Base-by-base conservation (phyloP, 2,329 filamentous ascomycete genomes). In the Elsinoe fawcettii region DNA sequence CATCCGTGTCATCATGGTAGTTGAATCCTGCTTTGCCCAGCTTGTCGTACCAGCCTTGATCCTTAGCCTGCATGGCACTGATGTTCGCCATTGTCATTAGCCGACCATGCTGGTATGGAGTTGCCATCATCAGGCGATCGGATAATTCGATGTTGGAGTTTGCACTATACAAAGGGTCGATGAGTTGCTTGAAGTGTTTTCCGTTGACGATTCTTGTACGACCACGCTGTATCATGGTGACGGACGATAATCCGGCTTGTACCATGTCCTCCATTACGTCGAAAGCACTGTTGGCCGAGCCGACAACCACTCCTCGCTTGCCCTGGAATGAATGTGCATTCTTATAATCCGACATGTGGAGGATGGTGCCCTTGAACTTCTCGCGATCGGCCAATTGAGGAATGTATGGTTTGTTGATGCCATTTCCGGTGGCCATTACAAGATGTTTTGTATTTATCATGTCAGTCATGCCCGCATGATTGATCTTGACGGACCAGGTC, bases 151-250 rank as follows among this genome's bases (percentile, higher is more conserved):
- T 34, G 9, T 60, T 69, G 3, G 23, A 34, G 16, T 55, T 22
- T 1, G 25, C 39, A n/a, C 58, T 58, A 44, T 63, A 67, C 66
- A 72, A 34, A 1, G 36, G 32, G 25, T 54, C 51, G 2, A 20
- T 37, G 23, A 54, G 30, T n/a, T 3, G 9, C 8, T 37, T 36
- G 34, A 54, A 37, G 22, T 54, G 32, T 23, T 41, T 25, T 22
- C 23, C 34, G 14, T 27, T 25, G 16, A 23, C 12, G 30, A 54
- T 22, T 12, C 32, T 23, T 18, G 76, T 78, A 11, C 66, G 69
- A 44, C 65, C 69, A 22, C 76, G 71, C 60, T 78, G 76, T 0
- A 78, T 64, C 62, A 78, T 74, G 12, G 75, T 78, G 16, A 74
- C 64, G 8, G 73, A 70, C 27, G 70, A 67, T 49, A 73, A 60